A percentile compares a stretch with the other conserved stretches of the same genome.
These are phyloP conservation scores for Lasiosphaeris hirsuta DNA, from an alignment of 495 filamentous ascomycete genomes.

Conservation along the genomic window DNA sequence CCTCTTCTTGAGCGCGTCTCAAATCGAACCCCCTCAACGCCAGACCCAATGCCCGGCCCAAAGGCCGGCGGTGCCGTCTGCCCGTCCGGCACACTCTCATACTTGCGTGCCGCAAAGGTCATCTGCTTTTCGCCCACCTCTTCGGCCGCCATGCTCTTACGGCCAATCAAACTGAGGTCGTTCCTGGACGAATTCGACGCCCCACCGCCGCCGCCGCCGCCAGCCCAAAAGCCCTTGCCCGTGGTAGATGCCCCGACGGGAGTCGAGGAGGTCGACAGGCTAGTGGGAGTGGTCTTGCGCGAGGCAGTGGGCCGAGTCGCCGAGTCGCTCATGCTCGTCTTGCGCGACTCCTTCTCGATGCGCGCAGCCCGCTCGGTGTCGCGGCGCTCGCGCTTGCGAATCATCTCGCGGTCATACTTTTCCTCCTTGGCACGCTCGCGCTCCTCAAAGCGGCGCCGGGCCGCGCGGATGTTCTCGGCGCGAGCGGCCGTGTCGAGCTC, in stretches of 20 bases:
- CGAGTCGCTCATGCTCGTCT: conserved; percentile 31
- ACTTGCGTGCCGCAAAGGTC: conserved; percentile 41
- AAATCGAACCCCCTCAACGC: conserved; percentile 34
- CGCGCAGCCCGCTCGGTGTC: conserved; percentile 45
- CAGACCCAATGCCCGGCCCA: conserved; percentile 18
- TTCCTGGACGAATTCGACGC: conserved; percentile 12
- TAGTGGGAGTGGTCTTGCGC: conserved; percentile 37
- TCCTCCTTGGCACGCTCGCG: conserved; percentile 54
- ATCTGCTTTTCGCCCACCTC: conserved; percentile 24
- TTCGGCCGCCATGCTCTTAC: not conserved
- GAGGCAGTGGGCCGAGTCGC: conserved; percentile 31
- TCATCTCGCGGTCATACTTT: conserved; percentile 53
- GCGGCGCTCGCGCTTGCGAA: conserved; percentile 47
- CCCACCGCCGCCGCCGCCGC: not conserved
- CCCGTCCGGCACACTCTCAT: conserved; percentile 34
- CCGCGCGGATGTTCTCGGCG: conserved; percentile 46
- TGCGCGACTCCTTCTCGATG: conserved; percentile 38
- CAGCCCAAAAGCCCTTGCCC: conserved; percentile 2
- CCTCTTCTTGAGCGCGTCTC: conserved; percentile 29
- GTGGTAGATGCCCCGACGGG: conserved; percentile 5
- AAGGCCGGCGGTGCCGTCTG: conserved; percentile 25
- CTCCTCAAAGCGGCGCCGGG: conserved; percentile 52
- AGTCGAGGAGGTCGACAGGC: conserved; percentile 18
- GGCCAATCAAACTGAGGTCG: conserved; percentile 3
- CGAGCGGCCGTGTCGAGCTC: conserved; percentile 47